Conservation (phyloP, 1,284 basidiomycete species). For the Porogramme epimiltina region DNA sequence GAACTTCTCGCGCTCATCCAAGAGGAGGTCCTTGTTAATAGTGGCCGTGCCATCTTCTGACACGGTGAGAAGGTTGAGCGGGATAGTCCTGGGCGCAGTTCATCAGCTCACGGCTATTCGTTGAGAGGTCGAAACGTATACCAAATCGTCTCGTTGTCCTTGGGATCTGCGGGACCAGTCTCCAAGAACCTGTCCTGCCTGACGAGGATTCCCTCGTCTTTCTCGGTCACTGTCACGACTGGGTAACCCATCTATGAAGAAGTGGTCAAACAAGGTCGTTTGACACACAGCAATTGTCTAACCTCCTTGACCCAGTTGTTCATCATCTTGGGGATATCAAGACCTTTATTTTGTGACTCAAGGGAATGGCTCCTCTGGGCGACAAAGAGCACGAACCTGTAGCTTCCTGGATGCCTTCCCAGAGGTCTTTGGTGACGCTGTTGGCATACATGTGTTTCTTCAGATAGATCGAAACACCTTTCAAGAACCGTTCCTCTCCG, state of each 20-base stretch:
- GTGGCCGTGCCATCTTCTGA: conserved; percentile 57
- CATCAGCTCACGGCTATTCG: conserved; percentile 1
- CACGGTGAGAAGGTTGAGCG: conserved; percentile 76
- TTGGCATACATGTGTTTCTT: conserved; percentile 87
- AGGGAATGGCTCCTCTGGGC: neutral
- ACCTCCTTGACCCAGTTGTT: conserved; percentile 91
- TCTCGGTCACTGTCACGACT: conserved; percentile 86
- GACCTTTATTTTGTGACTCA: conserved; percentile 38
- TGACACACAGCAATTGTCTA: neutral
- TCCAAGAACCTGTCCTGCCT: conserved; percentile 94
- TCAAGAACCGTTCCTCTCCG: conserved; percentile 87
- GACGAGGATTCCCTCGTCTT: conserved; percentile 66
- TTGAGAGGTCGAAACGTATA: conserved; percentile 27
- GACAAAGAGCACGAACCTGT: conserved; percentile 45
- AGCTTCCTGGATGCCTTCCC: conserved; percentile 84
- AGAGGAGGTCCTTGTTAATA: conserved; percentile 67
- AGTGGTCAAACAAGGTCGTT: neutral
- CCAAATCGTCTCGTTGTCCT: conserved; percentile 95
- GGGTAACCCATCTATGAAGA: conserved; percentile 80
- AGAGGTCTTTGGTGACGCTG: conserved; percentile 86
- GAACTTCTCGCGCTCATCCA: conserved; percentile 71
- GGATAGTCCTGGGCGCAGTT: conserved; percentile 62
- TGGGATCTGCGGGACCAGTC: conserved; percentile 74
- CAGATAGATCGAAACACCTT: conserved; percentile 90
- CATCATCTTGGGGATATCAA: conserved; percentile 86